Percentiles rank a stretch among this genome's conserved stretches.
Conservation (phyloP, 768 basidiomycete genomes). For the Hemileccinum rubropunctum region DNA sequence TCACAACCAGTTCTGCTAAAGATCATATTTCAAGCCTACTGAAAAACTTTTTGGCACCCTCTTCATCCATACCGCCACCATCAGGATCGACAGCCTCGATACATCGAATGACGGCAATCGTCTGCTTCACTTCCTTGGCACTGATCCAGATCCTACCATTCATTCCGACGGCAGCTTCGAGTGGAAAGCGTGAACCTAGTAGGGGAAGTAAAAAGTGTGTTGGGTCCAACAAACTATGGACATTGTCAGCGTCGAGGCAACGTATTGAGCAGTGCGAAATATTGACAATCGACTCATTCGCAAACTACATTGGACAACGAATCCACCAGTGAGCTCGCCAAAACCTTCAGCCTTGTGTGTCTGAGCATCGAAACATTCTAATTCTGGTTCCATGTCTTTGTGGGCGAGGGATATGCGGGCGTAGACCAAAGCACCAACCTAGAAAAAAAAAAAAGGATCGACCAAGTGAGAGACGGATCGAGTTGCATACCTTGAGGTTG, state of each 20-base stretch:
- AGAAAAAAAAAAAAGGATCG: conserved; percentile 7
- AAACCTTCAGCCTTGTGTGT: conserved; percentile 91
- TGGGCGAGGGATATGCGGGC: conserved; percentile 91
- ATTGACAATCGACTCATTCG: conserved; percentile 83
- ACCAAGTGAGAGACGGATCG: not conserved
- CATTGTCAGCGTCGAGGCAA: conserved; percentile 2
- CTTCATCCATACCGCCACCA: conserved; percentile 59
- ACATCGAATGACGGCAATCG: conserved; percentile 72
- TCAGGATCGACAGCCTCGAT: conserved; percentile 82
- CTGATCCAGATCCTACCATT: conserved; percentile 93
- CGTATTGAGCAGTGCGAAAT: not conserved
- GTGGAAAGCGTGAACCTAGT: conserved; percentile 77
- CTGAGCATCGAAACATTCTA: conserved; percentile 94
- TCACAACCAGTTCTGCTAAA: not conserved
- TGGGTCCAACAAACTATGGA: conserved; percentile 68
- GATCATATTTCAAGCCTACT: conserved; percentile 40
- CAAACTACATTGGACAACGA: conserved; percentile 77
- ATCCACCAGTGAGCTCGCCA: conserved; percentile 90
- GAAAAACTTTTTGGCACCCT: conserved; percentile 51
- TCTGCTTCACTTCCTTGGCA: conserved; percentile 67
- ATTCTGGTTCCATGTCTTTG: conserved; percentile 97
- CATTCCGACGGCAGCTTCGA: conserved; percentile 85
- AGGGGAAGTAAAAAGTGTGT: conserved; percentile 80
- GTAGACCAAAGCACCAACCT: conserved; percentile 92
- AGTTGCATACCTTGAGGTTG: conserved; percentile 71